These are phyloP conservation scores for Nitzschia putrida DNA, from an alignment of 108 stramenopile genomes.

Conservation along the genomic window DNA sequence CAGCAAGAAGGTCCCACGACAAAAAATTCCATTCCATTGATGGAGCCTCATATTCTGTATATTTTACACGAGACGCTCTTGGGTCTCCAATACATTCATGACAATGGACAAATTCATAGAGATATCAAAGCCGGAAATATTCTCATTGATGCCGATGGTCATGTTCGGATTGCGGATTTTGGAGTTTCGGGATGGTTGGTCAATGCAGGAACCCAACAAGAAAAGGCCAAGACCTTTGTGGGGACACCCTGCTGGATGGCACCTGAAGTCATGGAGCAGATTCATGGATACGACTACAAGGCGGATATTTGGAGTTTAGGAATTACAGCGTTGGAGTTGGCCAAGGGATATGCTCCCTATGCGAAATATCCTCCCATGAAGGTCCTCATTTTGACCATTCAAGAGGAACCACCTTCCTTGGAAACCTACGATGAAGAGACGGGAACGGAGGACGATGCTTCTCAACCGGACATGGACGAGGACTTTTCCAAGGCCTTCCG, in stretches of 20 bases:
- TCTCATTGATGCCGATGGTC: constrained; percentile 64
- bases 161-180: constrained; percentile 95
- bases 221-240: constrained; percentile 89
- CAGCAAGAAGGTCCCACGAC: not conserved
- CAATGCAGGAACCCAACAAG: constrained; percentile 65
- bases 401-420: constrained; percentile 91
- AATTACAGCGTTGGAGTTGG: constrained; percentile 98
- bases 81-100: constrained; percentile 94
- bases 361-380: constrained; percentile 96
- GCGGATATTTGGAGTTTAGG: constrained; percentile 99
- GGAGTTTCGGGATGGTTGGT: constrained; percentile 91
- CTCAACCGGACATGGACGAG: constrained; percentile 28
- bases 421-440: constrained; percentile 86
- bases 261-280: constrained; percentile 97
- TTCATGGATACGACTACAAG: constrained; percentile 94
- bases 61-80: constrained; percentile 88
- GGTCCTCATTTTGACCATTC: constrained; percentile 92
- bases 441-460: constrained; percentile 62
- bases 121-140: constrained; percentile 96
- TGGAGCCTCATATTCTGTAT: constrained; percentile 82
- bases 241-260: constrained; percentile 93
- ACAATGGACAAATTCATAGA: constrained; percentile 93
- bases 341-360: constrained; percentile 98
- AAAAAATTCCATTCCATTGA: constrained; percentile 12
- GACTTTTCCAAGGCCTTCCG: constrained; percentile 69